Evolutionary conservation across 2,329 filamentous ascomycete genomes (phyloP), one percentile per base, ranked within the genome.

Genomic region (Aotearoamyces nothofagi): DNA sequence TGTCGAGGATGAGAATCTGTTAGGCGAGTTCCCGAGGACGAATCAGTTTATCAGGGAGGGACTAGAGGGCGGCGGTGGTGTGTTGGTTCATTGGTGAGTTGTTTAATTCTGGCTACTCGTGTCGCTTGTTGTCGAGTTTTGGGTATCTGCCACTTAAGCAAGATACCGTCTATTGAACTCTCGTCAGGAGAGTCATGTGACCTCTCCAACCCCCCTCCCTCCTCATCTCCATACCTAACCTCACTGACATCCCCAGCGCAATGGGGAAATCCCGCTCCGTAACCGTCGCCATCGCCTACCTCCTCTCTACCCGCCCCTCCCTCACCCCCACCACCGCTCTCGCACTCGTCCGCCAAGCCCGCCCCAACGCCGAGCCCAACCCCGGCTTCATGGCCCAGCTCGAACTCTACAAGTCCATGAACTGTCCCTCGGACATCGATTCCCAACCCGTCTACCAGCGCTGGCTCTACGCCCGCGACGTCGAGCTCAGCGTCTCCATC

Each of bases 191-290:
- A n/a, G n/a, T n/a, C n/a, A n/a, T n/a, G n/a, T n/a, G n/a, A n/a
- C n/a, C n/a, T n/a, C n/a, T n/a, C n/a, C n/a, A n/a, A n/a, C n/a
- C n/a, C n/a, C n/a, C n/a, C n/a, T n/a, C n/a, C n/a, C n/a, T n/a
- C n/a, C n/a, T n/a, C n/a, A n/a, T n/a, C n/a, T n/a, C n/a, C 14
- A 22, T 13, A n/a, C n/a, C n/a, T n/a, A n/a, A n/a, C n/a, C n/a
- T n/a, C n/a, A n/a, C n/a, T n/a, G n/a, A n/a, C n/a, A n/a, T 38
- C 33, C 34, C 28, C 56, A 93, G 90, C 63, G 87, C 84, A 13
- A 93, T 93, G 74, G 90, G 90, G 30, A 92, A 92, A 56, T 94
- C 86, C 17, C 80, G 90, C 34, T 96, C 87, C 26, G 80, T 87
- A 40, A 77, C 83, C 17, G 70, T 81, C 39, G 67, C 82, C 31